Evolutionary conservation across 306 rosid genomes (phyloP), one percentile per base, ranked within the genome.

Genomic region (Dryas alaskensis): DNA sequence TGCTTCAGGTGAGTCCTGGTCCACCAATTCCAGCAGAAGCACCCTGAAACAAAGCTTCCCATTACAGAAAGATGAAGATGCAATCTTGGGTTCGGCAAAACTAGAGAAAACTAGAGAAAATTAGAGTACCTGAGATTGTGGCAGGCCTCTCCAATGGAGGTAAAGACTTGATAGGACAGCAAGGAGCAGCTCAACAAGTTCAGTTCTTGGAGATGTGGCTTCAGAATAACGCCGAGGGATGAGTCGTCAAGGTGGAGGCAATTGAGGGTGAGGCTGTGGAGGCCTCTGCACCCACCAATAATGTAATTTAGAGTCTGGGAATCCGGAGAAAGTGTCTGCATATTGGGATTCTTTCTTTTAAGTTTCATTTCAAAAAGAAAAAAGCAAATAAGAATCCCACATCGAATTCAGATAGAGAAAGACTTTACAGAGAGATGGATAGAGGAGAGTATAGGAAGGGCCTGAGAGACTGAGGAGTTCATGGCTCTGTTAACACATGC

Each of bases 211-310:
- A 80, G 72, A 63, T 54, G 53, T 13, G 61, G 22, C 4, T 68
- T 62, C 44, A 74, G 68, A 45, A 80, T 25, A 60, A 4, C 9
- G 44, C 39, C 11, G n/a, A 74, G 50, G n/a, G 76, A 69, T 47
- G 67, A 69, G 65, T 80, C 76, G 19, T 74, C 40, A 4, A 74
- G 76, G 62, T 76, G 79, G 52, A 53, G 76, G 67, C 83, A 80
- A 55, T 74, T 80, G 5, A 80, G n/a, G 31, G 76, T 80, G 48
- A 80, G 67, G 68, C 68, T 61, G 25, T 9, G 48, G n/a, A 74
- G 58, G 67, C 76, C 76, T 4, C 68, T 60, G 57, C 73, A 69
- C 67, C 68, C 60, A 54, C 76, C 60, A 42, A 74, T 25, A 13
- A 74, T 55, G 25, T 51, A 25, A 39, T 8, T 57, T 42, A 80